These are phyloP conservation scores for Auxenochlorella protothecoides DNA, from an alignment of 139 green algal species.

Conservation along the genomic window DNA sequence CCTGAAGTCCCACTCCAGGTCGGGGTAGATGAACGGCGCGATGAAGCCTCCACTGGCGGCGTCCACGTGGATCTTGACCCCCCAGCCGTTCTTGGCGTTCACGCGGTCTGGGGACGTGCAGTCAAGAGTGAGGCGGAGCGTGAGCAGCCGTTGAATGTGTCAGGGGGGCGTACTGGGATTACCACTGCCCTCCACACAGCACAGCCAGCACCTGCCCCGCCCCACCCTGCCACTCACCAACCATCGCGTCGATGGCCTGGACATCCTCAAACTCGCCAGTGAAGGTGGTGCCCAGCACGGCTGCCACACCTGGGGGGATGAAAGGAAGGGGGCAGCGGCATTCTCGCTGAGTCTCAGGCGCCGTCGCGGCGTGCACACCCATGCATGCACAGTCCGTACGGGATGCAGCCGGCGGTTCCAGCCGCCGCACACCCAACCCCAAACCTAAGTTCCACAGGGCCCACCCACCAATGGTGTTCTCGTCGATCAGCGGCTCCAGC, in stretches of 20 bases:
- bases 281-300: slow-evolving; percentile 60
- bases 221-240: slow-evolving; percentile 6
- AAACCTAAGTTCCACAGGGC: too few relatives aligned
- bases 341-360: too few relatives aligned
- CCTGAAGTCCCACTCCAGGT: slow-evolving; percentile 60
- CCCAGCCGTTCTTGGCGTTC: slow-evolving; percentile 35
- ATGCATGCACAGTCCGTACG: too few relatives aligned
- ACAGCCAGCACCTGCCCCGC: too few relatives aligned
- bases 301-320: slow-evolving; percentile 18
- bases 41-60: slow-evolving; percentile 54
- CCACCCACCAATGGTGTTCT: slow-evolving; percentile 59
- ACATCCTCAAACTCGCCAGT: slow-evolving; percentile 58
- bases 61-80: slow-evolving; percentile 60
- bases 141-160: too few relatives aligned
- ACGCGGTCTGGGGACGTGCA: slow-evolving; percentile 13
- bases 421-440: too few relatives aligned
- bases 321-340: background rate
- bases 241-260: slow-evolving; percentile 28
- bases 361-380: too few relatives aligned
- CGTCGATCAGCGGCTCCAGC: slow-evolving; percentile 28
- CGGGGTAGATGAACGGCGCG: slow-evolving; percentile 56
- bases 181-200: too few relatives aligned
- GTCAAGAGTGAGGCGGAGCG: too few relatives aligned
- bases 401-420: too few relatives aligned
- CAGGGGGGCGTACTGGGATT: too few relatives aligned